Evolutionary conservation across 805 yeast genomes (phyloP).

Genomic region (Candida maesae): DNA sequence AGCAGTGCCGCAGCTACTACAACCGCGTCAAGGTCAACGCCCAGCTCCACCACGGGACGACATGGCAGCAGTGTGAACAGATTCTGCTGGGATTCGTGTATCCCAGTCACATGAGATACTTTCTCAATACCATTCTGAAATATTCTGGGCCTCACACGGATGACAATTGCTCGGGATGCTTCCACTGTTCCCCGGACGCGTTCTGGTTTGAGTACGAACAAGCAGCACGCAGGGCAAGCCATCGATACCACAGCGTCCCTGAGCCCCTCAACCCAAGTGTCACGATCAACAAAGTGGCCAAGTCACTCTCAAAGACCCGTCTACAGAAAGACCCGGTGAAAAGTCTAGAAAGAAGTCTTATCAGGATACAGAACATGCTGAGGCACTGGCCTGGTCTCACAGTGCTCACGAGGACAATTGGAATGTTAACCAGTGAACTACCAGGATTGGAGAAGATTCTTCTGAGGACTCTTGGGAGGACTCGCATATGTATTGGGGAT

Average conservation of each 20-base stretch:
- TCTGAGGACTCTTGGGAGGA: neutral
- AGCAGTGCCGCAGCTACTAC: conserved; percentile 9
- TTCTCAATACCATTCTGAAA: neutral
- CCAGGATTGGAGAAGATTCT: conserved; percentile 7
- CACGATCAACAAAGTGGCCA: conserved; percentile 2
- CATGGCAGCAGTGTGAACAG: conserved; percentile 3
- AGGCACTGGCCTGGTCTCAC: conserved; percentile 10
- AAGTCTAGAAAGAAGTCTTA: neutral
- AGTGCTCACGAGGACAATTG: neutral
- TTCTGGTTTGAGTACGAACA: conserved; percentile 9
- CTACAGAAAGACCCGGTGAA: neutral
- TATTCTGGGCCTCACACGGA: conserved; percentile 1
- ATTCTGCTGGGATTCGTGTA: conserved; percentile 1
- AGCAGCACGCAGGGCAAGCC: conserved; percentile 2
- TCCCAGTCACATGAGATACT: conserved; percentile 3
- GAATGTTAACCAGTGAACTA: conserved; percentile 1
- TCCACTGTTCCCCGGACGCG: conserved; percentile 4
- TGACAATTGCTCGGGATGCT: conserved; percentile 5
- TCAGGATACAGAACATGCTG: conserved; percentile 5
- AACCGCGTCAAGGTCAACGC: conserved; percentile 10
- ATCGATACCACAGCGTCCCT: conserved; percentile 1
- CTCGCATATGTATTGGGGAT: neutral
- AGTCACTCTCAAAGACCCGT: neutral
- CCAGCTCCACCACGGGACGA: conserved; percentile 9
- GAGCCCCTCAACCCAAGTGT: conserved; percentile 2